Percentiles rank a stretch among this genome's conserved stretches.
Evolutionary conservation across 2,329 filamentous ascomycete genomes (phyloP).

Genomic region (Periconia sp.): DNA sequence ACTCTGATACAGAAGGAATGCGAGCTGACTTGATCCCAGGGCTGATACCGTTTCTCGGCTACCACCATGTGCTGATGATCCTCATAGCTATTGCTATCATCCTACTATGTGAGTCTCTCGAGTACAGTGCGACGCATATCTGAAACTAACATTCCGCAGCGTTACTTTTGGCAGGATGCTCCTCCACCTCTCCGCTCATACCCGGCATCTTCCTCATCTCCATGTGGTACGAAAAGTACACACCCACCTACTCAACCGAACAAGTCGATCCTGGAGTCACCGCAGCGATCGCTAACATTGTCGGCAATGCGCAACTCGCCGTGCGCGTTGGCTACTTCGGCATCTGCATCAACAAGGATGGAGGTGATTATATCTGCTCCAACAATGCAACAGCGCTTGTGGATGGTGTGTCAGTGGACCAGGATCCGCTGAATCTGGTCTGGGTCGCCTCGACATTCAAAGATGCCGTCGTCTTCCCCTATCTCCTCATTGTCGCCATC

Average conservation of each 20-base stretch:
- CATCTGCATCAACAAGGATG: constrained; percentile 92
- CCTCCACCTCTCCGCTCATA: constrained; percentile 92
- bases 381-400: constrained; percentile 96
- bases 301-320: constrained; percentile 81
- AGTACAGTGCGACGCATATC: constrained; percentile 14
- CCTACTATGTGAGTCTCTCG: constrained; percentile 76
- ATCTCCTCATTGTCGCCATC: constrained; percentile 97
- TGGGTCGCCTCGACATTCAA: constrained; percentile 98
- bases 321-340: constrained; percentile 97
- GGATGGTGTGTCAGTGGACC: constrained; percentile 84
- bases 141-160: constrained; percentile 60
- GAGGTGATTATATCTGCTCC: constrained; percentile 90
- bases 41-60: constrained; percentile 67
- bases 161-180: constrained; percentile 91
- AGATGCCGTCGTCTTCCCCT: constrained; percentile 97
- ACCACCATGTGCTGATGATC: constrained; percentile 95
- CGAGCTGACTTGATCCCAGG: constrained; percentile 47
- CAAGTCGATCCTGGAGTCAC: constrained; percentile 91
- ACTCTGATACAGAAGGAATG: constrained; percentile 13
- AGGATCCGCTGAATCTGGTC: constrained; percentile 95
- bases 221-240: constrained; percentile 92
- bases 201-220: constrained; percentile 97
- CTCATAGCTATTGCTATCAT: constrained; percentile 93
- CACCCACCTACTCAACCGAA: constrained; percentile 78
- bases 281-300: constrained; percentile 86